Evolutionary conservation across 2,329 filamentous ascomycete species (phyloP).

Genomic region (Fusarium heterosporum): DNA sequence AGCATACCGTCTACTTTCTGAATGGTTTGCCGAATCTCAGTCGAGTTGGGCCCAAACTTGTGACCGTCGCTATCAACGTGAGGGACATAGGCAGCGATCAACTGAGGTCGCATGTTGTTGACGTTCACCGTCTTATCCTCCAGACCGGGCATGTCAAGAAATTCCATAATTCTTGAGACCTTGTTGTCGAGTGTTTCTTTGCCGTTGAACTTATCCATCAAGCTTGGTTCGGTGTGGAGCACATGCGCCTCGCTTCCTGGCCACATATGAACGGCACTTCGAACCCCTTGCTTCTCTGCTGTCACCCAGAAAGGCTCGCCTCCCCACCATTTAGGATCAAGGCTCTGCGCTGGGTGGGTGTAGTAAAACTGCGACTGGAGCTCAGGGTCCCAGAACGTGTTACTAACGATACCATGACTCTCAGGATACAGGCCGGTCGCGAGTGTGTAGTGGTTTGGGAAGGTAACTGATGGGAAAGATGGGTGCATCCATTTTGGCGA

Average conservation of each 20-base stretch:
- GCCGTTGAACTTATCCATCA: slow-evolving; percentile 86
- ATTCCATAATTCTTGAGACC: slow-evolving; percentile 80
- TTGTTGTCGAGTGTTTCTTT: slow-evolving; percentile 80
- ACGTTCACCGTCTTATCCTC: slow-evolving; percentile 65
- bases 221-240: slow-evolving; percentile 77
- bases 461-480: slow-evolving; percentile 95
- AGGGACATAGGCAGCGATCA: slow-evolving; percentile 95
- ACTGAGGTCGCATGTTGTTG: slow-evolving; percentile 77
- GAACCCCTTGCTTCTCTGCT: slow-evolving; percentile 83
- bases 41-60: slow-evolving; percentile 92
- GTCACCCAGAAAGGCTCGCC: slow-evolving; percentile 96
- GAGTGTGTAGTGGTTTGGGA: slow-evolving; percentile 95
- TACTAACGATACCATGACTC: slow-evolving; percentile 91
- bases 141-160: slow-evolving; percentile 83
- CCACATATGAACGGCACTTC: slow-evolving; percentile 96
- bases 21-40: slow-evolving; percentile 85
- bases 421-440: slow-evolving; percentile 94
- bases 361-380: slow-evolving; percentile 87
- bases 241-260: slow-evolving; percentile 94
- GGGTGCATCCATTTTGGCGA: slow-evolving; percentile 94
- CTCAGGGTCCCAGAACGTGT: slow-evolving; percentile 91
- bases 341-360: slow-evolving; percentile 78
- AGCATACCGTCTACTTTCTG: slow-evolving; percentile 85
- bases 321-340: slow-evolving; percentile 93
- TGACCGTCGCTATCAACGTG: slow-evolving; percentile 92